Conservation (phyloP, 176 grass and related monocot species). For the Cenchrus fungigraminus region DNA sequence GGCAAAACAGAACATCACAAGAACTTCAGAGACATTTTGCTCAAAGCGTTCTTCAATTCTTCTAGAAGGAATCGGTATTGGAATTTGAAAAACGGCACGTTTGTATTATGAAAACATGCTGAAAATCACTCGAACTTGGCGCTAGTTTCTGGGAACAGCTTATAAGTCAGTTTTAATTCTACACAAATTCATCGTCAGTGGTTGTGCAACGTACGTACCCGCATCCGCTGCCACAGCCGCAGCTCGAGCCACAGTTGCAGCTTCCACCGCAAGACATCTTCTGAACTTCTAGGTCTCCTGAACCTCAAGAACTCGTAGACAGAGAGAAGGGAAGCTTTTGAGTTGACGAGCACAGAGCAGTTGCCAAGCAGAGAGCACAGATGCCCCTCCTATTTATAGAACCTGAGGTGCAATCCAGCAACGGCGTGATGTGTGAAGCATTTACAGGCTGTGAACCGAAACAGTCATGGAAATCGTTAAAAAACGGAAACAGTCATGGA, state of each 20-base stretch:
- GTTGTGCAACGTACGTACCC: background rate
- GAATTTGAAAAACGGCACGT: too few species aligned
- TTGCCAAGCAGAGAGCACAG: background rate
- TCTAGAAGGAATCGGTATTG: too few species aligned
- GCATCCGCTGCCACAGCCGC: slow-evolving; percentile 27
- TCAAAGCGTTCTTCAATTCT: too few species aligned
- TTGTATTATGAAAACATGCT: background rate
- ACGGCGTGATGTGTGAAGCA: background rate
- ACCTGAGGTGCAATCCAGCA: background rate
- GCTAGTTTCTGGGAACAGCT: background rate
- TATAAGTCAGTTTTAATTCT: background rate
- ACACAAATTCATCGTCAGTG: background rate
- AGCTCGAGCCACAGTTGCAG: slow-evolving; percentile 36
- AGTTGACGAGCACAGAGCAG: background rate
- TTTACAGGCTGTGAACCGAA: background rate
- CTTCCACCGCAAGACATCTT: slow-evolving; percentile 31
- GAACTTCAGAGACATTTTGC: too few species aligned
- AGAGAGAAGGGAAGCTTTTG: background rate
- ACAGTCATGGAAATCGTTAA: background rate
- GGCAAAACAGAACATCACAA: background rate
- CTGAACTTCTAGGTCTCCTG: background rate
- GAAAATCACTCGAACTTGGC: background rate
- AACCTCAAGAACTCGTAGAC: background rate
- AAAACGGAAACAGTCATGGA: too few species aligned
- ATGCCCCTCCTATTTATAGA: slow-evolving; percentile 19